A percentile compares a stretch with the other conserved stretches of the same genome.
Evolutionary conservation across 192 early-diverging fungal species (phyloP).

Genomic region (Umbelopsis sp.): DNA sequence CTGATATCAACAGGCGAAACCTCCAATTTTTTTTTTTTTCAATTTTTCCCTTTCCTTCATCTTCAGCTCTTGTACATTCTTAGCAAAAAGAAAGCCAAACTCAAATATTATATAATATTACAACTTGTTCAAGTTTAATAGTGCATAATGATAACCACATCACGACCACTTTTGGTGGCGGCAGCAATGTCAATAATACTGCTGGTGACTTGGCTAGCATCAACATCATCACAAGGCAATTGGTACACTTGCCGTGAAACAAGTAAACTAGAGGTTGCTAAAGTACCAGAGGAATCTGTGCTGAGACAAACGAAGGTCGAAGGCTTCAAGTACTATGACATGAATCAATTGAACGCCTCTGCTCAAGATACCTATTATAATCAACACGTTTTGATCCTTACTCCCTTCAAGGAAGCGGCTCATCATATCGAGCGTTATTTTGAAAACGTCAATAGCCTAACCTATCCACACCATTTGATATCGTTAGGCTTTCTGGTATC

Average conservation of each 20-base stretch:
- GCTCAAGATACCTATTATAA: conserved; percentile 12
- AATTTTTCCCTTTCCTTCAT: conserved; percentile 12
- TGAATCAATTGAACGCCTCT: conserved; percentile 24
- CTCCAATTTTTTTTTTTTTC: background rate
- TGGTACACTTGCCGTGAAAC: conserved; percentile 10
- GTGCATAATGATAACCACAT: background rate
- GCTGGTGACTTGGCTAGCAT: conserved; percentile 7
- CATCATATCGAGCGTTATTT: conserved; percentile 63
- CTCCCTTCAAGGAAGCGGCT: conserved; percentile 67
- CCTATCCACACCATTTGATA: conserved; percentile 63
- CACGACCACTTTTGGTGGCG: conserved; percentile 13
- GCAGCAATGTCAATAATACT: conserved; percentile 5
- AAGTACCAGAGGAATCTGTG: background rate
- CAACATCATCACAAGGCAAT: conserved; percentile 13
- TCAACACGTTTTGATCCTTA: conserved; percentile 62
- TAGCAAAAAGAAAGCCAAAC: background rate
- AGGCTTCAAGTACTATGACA: conserved; percentile 28
- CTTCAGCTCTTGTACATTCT: background rate
- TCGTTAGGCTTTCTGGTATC: conserved; percentile 73
- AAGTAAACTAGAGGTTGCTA: background rate
- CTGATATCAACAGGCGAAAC: background rate
- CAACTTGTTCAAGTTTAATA: background rate
- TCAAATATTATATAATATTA: background rate
- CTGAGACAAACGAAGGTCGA: background rate
- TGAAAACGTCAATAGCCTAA: conserved; percentile 53